Conservation (phyloP, 805 yeast species). For the Zygotorulaspora florentina region DNA sequence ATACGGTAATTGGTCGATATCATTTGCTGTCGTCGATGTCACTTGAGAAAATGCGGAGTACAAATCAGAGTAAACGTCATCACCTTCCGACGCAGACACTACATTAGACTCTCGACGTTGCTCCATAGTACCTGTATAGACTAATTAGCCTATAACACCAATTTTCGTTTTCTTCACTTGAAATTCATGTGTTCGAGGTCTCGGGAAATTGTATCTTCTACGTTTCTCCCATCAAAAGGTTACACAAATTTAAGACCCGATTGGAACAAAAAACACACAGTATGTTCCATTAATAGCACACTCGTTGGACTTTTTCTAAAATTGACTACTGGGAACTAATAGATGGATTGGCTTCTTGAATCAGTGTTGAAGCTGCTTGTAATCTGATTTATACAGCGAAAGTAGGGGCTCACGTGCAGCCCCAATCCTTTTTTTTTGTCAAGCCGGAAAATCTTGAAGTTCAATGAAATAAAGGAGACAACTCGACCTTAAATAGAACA, state of each 20-base stretch:
- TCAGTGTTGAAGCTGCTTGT: background rate
- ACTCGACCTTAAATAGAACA: no score
- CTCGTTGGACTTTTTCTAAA: background rate
- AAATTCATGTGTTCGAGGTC: no score
- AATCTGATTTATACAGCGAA: background rate
- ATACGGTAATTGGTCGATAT: conserved; percentile 30
- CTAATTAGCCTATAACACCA: background rate
- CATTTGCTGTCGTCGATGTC: conserved; percentile 27
- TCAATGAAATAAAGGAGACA: conserved; percentile 1
- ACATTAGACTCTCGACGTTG: conserved; percentile 4
- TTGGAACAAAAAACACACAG: background rate
- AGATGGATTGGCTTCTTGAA: no score
- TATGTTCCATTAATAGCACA: no score
- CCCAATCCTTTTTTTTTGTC: background rate
- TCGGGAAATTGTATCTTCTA: no score
- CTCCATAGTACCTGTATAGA: background rate
- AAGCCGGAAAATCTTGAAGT: background rate
- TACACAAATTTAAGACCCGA: background rate
- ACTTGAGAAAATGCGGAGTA: conserved; percentile 29
- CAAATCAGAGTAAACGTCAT: conserved; percentile 30
- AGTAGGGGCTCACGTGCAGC: background rate
- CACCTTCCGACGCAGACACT: conserved; percentile 11
- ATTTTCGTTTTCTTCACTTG: background rate
- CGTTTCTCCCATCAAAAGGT: background rate
- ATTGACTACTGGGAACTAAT: no score